Evolutionary conservation across 2,329 filamentous ascomycete species (phyloP), one percentile per base, ranked within the genome.

Genomic region (Cladophialophora carrionii): DNA sequence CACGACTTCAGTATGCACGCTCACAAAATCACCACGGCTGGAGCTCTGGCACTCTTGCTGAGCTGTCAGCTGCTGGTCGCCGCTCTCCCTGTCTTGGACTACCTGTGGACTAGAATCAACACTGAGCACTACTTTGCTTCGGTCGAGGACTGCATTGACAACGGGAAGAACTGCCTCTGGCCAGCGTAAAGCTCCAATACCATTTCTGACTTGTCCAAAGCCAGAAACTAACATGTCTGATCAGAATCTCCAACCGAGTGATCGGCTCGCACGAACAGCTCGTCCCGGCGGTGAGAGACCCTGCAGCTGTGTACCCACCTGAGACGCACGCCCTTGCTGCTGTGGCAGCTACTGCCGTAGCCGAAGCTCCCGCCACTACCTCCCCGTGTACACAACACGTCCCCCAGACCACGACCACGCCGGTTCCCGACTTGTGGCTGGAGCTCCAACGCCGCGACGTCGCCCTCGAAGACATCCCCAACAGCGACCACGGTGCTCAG

Each of bases 281-380:
- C n/a, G 37, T n/a, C 37, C 37, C 37, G 41, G 55, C 55, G 55
- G 59, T 62, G 46, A 60, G 24, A 26, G 20, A 24, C 37, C 54
- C 59, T 34, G 54, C 63, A 32, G 53, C 51, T 62, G 63, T 62
- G 63, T 66, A 62, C 60, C 55, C 59, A 62, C 51, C 55, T 60
- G 63, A 66, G 48, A 62, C 59, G 56, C 14, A 14, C 20, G 7
- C 56, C 17, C 20, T 51, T 5, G 48, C 48, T 20, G 48, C 63
- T 34, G 31, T 57, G 12, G 62, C 55, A 9, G 26, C 60, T 46
- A 62, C 49, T 20, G 51, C 46, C n/a, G 34, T 32, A 4, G 8
- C 12, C 7, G 31, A 26, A 20, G 22, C 54, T 52, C 48, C 26
- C 22, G 17, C 37, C 17, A 43, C 37, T 43, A 6, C 17, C 37